Base-by-base conservation (phyloP, 2,329 filamentous ascomycete species). In the Penicillium brasilianum region DNA sequence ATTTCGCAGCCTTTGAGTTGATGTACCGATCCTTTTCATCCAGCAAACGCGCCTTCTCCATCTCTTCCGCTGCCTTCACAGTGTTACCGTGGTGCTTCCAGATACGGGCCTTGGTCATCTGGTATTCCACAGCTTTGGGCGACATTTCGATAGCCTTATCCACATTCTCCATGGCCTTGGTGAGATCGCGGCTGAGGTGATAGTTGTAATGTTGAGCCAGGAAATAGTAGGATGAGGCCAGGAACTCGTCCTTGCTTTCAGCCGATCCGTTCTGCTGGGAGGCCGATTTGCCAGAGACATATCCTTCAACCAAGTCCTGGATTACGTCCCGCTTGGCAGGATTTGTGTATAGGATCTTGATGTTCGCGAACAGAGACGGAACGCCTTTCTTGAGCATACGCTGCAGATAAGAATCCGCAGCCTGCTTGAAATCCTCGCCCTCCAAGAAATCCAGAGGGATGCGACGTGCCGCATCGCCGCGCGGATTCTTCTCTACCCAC, bases 181-280 rank as follows among this genome's bases (percentile, higher is more conserved):
- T 71, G 25, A 98, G 84, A 75, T 98, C 87, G 44, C 93, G 92
- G 74, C 92, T 97, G 61, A 92, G 82, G 75, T 90, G 85, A 77
- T 97, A 97, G 81, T 97, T 95, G 83, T 97, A 96, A 79, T 99
- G 96, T 74, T 98, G 95, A 9, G 93, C 93, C 57, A 99, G 86
- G 81, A 96, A 99, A 78, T 96, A 98, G 53, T 93, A 86, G 14
- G 91, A 91, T 1, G 93, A 91, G 14, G 91, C 86, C 70, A 90
- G 84, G 73, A 94, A 94, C 30, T 74, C 72, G 37, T 81, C 82
- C n/a, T 81, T 79, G 4, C 76, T 73, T 46, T 80, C 78, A 48
- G 78, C 79, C 18, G 79, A 83, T 25, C 79, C 82, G 60, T 86
- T 85, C 14, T 76, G 76, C 64, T 83, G 77, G n/a, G 73, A 64